A percentile compares a stretch with the other conserved stretches of the same genome.
phyloP scores from a whole-genome alignment of 2,329 filamentous ascomycete genomes.

The Cylindrodendrum hubeiense region DNA sequence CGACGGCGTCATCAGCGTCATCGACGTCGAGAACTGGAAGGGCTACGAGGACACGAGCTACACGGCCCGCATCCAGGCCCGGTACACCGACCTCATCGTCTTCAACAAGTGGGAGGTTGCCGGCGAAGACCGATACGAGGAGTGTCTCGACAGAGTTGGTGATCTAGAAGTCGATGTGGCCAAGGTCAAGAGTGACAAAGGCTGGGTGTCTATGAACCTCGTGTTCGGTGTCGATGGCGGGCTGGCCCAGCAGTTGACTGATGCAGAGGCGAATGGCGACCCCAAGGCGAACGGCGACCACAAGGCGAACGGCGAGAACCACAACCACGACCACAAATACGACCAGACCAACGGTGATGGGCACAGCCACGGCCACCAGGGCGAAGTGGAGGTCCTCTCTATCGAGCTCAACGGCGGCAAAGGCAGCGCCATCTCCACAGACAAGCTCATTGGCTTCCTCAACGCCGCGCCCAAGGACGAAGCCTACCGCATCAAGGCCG shows the following conservation, averaged over 20 bases:
- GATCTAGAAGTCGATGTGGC: conserved; percentile 85
- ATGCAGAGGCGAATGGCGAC: conserved; percentile 49
- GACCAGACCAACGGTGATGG: conserved; percentile 56
- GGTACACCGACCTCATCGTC: conserved; percentile 90
- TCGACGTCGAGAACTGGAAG: conserved; percentile 95
- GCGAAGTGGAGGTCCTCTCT: conserved; percentile 92
- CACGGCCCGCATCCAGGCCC: conserved; percentile 88
- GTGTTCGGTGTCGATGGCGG: conserved; percentile 91
- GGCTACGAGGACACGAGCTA: conserved; percentile 93
- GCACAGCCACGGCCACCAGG: conserved; percentile 71
- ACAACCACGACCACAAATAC: conserved; percentile 48
- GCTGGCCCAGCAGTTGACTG: conserved; percentile 70
- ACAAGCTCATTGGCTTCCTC: conserved; percentile 76
- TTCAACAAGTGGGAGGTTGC: conserved; percentile 93
- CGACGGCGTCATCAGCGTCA: conserved; percentile 89
- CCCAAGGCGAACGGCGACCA: conserved; percentile 47
- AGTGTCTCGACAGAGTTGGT: conserved; percentile 81
- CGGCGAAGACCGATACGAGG: conserved; percentile 79
- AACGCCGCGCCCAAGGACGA: conserved; percentile 87
- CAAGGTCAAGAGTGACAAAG: conserved; percentile 87
- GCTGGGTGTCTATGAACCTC: conserved; percentile 81
- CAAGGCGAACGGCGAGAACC: conserved; percentile 29
- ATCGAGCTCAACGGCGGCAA: conserved; percentile 71
- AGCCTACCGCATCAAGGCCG: conserved; percentile 92
- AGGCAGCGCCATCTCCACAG: conserved; percentile 62